Evolutionary conservation across 257 asterid species (phyloP), one percentile per base, ranked within the genome.

Genomic region (Gentiana dahurica): DNA sequence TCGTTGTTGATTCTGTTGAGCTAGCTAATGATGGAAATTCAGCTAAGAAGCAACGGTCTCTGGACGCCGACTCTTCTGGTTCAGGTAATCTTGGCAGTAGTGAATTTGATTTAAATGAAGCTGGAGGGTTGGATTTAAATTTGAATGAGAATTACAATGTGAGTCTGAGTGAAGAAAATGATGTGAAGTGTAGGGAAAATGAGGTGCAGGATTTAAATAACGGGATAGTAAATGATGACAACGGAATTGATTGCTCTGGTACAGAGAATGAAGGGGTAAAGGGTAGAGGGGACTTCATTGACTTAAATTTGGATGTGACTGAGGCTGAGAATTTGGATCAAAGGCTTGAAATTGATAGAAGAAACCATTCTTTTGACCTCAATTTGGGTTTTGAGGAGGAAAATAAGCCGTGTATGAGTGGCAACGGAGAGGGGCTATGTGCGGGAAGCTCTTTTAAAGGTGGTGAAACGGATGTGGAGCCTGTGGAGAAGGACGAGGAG

Each of bases 371-470:
- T 51, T 84, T 89, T 79, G 95, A 89, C 76, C 81, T 89, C 81
- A 89, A 89, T 82, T 78, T 89, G 58, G 80, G 74, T 65, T 63
- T 81, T 34, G 92, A 86, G 65, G 88, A 79, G 36, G 97, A 71
- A 58, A 70, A 38, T 61, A 79, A 49, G 54, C 53, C n/a, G 53
- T 64, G 37, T 62, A 57, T 72, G 62, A 86, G 74, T 46, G 63
- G 62, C 12, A 70, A 63, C 39, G 67, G 69, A 54, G 62, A 60
- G 62, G 61, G 37, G 65, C 64, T 52, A 53, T 45, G 66, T 53
- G 67, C 36, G 56, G 71, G 67, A 59, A 51, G 49, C 54, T 9
- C 15, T 51, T 48, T 7, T 54, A 66, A 63, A 61, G 64, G 53
- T 44, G 36, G 13, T 8, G 53, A 8, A 34, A 32, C 12, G 53